Evolutionary conservation across 2,329 filamentous ascomycete species (phyloP).

Genomic region (Claviceps capensis): DNA sequence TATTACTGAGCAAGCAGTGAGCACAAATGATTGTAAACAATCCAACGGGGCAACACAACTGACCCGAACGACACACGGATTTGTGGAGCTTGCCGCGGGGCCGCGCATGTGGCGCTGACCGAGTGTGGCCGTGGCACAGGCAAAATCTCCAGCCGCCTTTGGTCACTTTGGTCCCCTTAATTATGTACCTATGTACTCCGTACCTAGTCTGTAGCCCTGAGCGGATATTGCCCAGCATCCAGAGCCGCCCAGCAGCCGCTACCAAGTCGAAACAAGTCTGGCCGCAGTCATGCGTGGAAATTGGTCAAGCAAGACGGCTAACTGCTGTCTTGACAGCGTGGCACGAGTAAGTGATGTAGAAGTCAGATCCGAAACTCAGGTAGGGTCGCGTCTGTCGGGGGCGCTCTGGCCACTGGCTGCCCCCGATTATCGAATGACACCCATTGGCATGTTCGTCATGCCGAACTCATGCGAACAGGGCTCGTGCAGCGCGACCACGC

Average conservation of each 20-base stretch:
- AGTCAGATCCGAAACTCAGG: too few relatives aligned
- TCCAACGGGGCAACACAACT: conserved; percentile 11
- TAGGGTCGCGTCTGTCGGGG: too few relatives aligned
- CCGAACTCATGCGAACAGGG: background rate
- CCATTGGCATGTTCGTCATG: background rate
- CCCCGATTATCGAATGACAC: too few relatives aligned
- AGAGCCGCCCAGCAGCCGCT: background rate
- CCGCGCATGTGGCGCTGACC: conserved; percentile 7
- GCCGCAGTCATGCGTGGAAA: background rate
- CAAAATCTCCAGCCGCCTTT: background rate
- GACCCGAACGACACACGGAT: conserved; percentile 11
- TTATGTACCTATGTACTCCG: background rate
- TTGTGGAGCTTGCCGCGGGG: conserved; percentile 6
- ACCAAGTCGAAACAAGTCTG: background rate
- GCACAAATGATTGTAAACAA: conserved; percentile 14
- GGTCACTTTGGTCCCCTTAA: background rate
- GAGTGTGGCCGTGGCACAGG: background rate
- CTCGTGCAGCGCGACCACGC: background rate
- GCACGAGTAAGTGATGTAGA: too few relatives aligned
- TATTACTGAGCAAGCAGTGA: background rate
- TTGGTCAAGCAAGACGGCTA: background rate
- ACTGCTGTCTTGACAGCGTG: too few relatives aligned
- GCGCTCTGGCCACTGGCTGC: too few relatives aligned
- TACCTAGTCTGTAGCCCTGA: background rate
- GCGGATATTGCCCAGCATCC: background rate